Conservation (phyloP, 2,329 filamentous ascomycete species). For the Apiospora kogelbergensis region DNA sequence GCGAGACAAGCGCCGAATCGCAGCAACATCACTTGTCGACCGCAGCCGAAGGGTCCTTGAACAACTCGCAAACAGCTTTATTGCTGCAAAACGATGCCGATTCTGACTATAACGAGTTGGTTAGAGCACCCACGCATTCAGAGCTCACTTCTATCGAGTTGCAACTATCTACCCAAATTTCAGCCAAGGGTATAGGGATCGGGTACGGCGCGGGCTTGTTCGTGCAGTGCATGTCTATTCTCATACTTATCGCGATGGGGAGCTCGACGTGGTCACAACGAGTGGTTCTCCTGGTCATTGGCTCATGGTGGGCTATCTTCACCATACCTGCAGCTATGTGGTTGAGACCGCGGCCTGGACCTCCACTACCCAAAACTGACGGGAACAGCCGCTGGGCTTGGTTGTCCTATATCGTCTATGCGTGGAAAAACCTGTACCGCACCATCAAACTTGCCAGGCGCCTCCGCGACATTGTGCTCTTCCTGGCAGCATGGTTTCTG, state of each 20-base stretch:
- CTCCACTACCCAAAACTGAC: slow-evolving; percentile 61
- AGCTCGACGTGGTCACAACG: slow-evolving; percentile 85
- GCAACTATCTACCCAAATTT: slow-evolving; percentile 84
- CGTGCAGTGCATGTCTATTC: slow-evolving; percentile 78
- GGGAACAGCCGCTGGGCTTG: slow-evolving; percentile 47
- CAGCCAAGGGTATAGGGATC: slow-evolving; percentile 88
- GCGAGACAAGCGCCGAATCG: slow-evolving; percentile 33
- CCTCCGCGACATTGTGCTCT: slow-evolving; percentile 72
- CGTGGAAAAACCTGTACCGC: slow-evolving; percentile 83
- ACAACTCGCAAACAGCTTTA: slow-evolving; percentile 48
- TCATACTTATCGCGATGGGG: slow-evolving; percentile 69
- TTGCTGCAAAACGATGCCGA: slow-evolving; percentile 35
- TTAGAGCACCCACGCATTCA: slow-evolving; percentile 41
- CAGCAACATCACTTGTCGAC: slow-evolving; percentile 30
- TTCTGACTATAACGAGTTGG: slow-evolving; percentile 33
- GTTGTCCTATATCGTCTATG: slow-evolving; percentile 73
- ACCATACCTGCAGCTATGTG: slow-evolving; percentile 86
- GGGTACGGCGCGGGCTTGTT: slow-evolving; percentile 87
- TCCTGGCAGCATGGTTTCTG: slow-evolving; percentile 89
- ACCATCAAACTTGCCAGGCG: slow-evolving; percentile 75
- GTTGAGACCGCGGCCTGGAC: slow-evolving; percentile 85
- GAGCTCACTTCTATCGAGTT: slow-evolving; percentile 66
- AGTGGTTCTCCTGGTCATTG: slow-evolving; percentile 82
- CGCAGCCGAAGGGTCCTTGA: slow-evolving; percentile 25
- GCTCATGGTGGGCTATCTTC: slow-evolving; percentile 90